Base-by-base conservation (phyloP, 768 basidiomycete species). In the Leucocoprinus sp. region DNA sequence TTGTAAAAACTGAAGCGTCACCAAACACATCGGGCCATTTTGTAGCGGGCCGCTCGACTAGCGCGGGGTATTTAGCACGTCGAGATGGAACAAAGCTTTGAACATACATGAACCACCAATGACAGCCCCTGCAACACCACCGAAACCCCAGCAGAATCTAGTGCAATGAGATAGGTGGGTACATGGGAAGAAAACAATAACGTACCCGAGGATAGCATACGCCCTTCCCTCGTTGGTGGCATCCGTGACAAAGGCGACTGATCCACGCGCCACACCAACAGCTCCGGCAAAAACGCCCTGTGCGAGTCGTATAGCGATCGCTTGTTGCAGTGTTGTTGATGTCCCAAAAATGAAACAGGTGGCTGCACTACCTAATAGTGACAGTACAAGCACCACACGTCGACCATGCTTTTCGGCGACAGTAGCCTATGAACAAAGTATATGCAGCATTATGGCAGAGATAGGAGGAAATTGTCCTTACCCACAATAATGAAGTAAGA, bases 131-230 rank as follows among this genome's bases (percentile, higher is more conserved):
- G 82, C 77, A 9, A 93, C 89, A 76, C 93, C 96, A 50, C 95
- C 96, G 52, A 98, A 77, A 50, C 93, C 93, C 96, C 95, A 96
- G 54, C 83, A 89, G 62, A 95, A 96, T 8, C 86, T 90, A 45
- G 39, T 48, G 24, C 33, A 39, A 42, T 38, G 22, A 34, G 44
- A 49, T 40, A 41, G 18, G 31, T 12, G 34, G 33, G 31, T 24
- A 18, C 44, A 43, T 35, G 33, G 39, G 17, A 50, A 34, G 34
- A 22, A 43, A 21, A 26, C 38, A 35, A 37, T 23, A 26, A 42
- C 65, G 53, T 52, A 85, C 79, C 93, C 93, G 37, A 97, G 69
- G 47, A 93, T 87, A 37, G 93, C 90, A 62, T 97, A 98, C 18
- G 95, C 96, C 54, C 91, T 75, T 19, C 87, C 87, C 63, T 97